Base-by-base conservation (phyloP, 2,329 filamentous ascomycete species). In the Aspergillus sp. region DNA sequence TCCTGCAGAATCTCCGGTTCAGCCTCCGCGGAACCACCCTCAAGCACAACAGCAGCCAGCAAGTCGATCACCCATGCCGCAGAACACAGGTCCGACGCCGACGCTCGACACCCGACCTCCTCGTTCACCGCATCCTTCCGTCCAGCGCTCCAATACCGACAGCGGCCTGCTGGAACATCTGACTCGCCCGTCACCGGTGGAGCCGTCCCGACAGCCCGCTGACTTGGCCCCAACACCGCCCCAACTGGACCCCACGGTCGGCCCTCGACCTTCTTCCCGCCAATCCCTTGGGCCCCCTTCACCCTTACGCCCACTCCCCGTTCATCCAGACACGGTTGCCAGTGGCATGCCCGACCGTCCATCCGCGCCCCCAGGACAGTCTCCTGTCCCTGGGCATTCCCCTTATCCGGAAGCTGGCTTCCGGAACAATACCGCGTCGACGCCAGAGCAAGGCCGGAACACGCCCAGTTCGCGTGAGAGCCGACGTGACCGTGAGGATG, bases 401-500 rank as follows among this genome's bases (percentile, higher is more conserved):
- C 48, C 66, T 25, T 64, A 57, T 58, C 56, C 62, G 32, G 58
- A 57, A 41, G 41, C 62, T 21, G 61, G 65, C 60, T 70, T 70
- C 48, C 70, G 64, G 52, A 72, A 68, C 60, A 54, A 69, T 27
- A 36, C 61, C 62, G 54, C 61, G 58, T 57, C 64, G 49, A 66
- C 77, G 84, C 61, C 62, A 64, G 78, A 86, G 63, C 69, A 75
- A 58, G 79, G 81, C 11, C 78, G 80, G 58, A 80, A 73, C 61
- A 83, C 81, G 17, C 81, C 82, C 36, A 80, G 62, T 15, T 60
- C 64, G 44, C 68, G 57, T 64, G 68, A 62, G 66, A 75, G 66
- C 51, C 70, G 69, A 25, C 72, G 67, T 19, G 53, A 55, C 59
- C 71, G 76, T 53, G 63, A 80, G 56, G 78, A 81, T 32, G 62